Evolutionary conservation across 208 protist species (phyloP), one percentile per base, ranked within the genome.

Genomic region (Crithidia expoeki): DNA sequence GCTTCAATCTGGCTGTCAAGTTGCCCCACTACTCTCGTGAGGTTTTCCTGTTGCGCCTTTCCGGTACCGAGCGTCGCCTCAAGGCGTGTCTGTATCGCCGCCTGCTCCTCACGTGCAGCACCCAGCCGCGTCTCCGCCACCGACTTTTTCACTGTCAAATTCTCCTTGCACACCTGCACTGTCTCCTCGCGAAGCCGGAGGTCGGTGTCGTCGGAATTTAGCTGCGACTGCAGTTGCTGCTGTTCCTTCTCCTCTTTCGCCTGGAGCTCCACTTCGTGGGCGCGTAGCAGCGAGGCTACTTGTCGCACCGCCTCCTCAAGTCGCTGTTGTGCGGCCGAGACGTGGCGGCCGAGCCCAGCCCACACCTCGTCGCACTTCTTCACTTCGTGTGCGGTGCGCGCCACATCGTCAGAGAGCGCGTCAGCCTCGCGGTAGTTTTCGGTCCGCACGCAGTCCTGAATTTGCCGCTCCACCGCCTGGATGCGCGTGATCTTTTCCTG

Each of bases 381-480:
- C 46, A 80, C 57, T 19, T n/a, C 28, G 21, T 5, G 1, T 0
- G 38, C 53, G 23, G 67, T 28, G 16, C 46, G 34, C 27, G 50
- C 50, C 16, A 81, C 33, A 16, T 74, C 68, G 28, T 33, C 34
- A 17, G 68, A 73, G 4, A 77, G 38, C 12, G 33, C 51, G 11
- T 79, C 74, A 0, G 84, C 85, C 33, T 72, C 44, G 4, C 75
- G 72, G 62, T 81, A 90, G 3, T 51, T 28, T 64, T 90, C 81
- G 12, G 47, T n/a, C 21, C 62, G 57, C 14, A 81, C 72, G 55
- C 62, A 76, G 19, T 53, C 40, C 2, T 73, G 66, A 32, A 87
- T 71, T 14, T 57, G 28, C 2, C 21, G 17, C 49, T 85, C 74
- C 19, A 80, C 1, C 16, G 59, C 33, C 10, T 42, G 42, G 34